Conservation (phyloP, 805 yeast species). For the Pichia membranifaciens region DNA sequence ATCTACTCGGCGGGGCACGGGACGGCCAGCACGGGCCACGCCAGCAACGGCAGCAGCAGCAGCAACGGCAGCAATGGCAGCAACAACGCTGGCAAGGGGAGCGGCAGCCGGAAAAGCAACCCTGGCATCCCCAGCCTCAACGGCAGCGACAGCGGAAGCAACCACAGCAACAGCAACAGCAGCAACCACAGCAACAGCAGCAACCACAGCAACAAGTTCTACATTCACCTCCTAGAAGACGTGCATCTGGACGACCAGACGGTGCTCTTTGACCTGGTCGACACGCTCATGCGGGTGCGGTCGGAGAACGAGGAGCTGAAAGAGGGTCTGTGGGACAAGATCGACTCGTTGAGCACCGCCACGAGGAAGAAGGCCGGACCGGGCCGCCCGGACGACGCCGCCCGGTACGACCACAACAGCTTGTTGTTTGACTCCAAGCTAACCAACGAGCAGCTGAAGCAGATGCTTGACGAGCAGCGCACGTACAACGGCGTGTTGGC, state of each 20-base stretch:
- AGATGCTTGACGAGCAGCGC: neutral
- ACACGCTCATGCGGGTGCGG: constrained; percentile 19
- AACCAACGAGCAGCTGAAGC: neutral
- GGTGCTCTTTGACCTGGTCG: constrained; percentile 19
- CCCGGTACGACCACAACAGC: neutral
- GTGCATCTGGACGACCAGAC: constrained; percentile 19
- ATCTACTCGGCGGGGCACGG: neutral
- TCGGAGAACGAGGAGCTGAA: constrained; percentile 21
- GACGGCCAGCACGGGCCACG: neutral
- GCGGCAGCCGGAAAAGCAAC: neutral
- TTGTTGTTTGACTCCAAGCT: constrained; percentile 4
- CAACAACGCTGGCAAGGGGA: neutral
- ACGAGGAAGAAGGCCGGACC: neutral
- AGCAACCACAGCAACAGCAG: neutral
- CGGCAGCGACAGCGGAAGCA: neutral
- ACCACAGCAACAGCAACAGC: neutral
- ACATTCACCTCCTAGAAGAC: constrained; percentile 6
- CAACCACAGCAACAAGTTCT: neutral
- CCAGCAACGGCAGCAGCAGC: neutral
- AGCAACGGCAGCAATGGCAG: neutral
- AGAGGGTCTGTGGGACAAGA: constrained; percentile 23
- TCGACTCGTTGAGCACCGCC: constrained; percentile 9
- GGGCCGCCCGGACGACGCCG: neutral
- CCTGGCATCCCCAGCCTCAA: neutral
- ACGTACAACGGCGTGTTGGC: neutral